Evolutionary conservation across 2,329 filamentous ascomycete species (phyloP), one percentile per base, ranked within the genome.

Genomic region (Sphaceloma murrayae): DNA sequence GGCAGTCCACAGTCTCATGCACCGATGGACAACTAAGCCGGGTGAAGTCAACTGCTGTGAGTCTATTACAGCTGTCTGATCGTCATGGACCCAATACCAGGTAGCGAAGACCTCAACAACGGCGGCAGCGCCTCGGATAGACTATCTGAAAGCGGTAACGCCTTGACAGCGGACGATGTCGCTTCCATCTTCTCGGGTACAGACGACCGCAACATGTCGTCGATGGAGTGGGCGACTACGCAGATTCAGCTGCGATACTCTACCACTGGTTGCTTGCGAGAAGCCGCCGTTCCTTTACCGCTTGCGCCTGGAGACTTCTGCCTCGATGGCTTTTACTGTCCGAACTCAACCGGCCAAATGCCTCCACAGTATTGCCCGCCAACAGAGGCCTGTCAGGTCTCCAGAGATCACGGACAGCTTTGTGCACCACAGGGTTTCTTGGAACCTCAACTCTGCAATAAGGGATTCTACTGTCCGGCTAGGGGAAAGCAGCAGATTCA

Each of bases 401-500:
- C 46, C 13, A 54, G 58, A 14, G 47, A 48, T 4, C 47, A 34
- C 34, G 49, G 49, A 21, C 24, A 29, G 27, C 54, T 52, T 2
- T 60, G 58, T 43, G 43, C 55, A 64, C 11, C 62, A 53, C 58
- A 61, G 47, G 57, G 58, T 8, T 24, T 49, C 2, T 68, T 70
- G 42, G 73, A 76, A 49, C 73, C 73, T 1, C 59, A 70, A 3
- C 54, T 75, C 5, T 77, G 73, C 52, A 61, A 62, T 30, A 51
- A 63, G 27, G 72, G 72, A 2, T 61, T 56, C 40, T 75, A 73
- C 49, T 76, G 73, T 39, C 71, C 72, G 1, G 54, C 50, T 5
- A 53, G 54, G 2, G 67, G 67, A 7, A 64, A 57, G 31, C 52
- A 67, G 45, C 63, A 61, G 32, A 50, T 67, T 3, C 39, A 48